Evolutionary conservation across 371 early-diverging fungal species (phyloP), one percentile per base, ranked within the genome.

Genomic region (Rhizopus delemar): DNA sequence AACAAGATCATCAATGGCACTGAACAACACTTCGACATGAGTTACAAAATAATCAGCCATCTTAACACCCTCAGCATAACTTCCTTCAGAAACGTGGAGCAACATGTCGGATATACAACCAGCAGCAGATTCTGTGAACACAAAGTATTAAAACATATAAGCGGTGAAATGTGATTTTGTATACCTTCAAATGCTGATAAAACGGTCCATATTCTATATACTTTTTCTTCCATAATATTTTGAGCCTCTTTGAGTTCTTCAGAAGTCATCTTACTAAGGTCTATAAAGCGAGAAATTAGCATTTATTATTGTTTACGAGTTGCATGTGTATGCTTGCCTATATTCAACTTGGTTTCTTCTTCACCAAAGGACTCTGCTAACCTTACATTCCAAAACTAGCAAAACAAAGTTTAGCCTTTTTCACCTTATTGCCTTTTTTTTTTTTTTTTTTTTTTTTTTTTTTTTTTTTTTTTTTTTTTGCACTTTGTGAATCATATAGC

Each of bases 101-200:
- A 98, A 75, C 94, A 97, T 98, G 55, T 95, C 95, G 3, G 95
- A 95, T 56, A 98, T 97, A 73, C 95, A 96, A 8, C 94, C 93
- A 22, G 98, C 97, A 4, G 96, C 89, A 7, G 96, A 94, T 66
- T 97, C 98, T 77, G 55, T 13, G 2, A 3, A 46, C 8, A 50
- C 13, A 41, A 48, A 54, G n/a, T 8, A 28, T 11, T 15, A 46
- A 8, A 4, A n/a, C 45, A 33, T 36, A 39, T 13, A 53, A 39
- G n/a, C 39, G 5, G 8, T 38, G 31, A 12, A 52, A 46, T 15
- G 12, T 51, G 8, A 36, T 48, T 48, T 35, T 45, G 5, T 51
- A 59, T 66, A 66, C 73, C 73, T 80, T 97, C 98, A 77, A 96
- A 98, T 5, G 91, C 92, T 4, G 94, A 93, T 31, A 97, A 82